Evolutionary conservation across 768 basidiomycete genomes (phyloP), one percentile per base, ranked within the genome.

Genomic region (Candolleomyces aberdarensis): DNA sequence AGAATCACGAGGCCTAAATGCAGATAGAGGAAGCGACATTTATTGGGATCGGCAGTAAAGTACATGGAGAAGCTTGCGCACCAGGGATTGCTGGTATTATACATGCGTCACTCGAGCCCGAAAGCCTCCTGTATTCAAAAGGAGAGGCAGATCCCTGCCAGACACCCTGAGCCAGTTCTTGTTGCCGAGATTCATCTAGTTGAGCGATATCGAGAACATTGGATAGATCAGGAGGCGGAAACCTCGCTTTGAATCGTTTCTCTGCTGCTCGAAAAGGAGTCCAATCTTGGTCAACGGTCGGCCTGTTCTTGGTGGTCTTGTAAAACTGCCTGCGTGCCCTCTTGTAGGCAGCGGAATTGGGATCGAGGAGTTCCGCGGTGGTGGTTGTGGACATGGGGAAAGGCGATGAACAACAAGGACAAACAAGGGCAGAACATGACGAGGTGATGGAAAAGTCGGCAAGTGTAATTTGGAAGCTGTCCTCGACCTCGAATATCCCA

Each of bases 1-100:
- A 99, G 73, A 20, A 97, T 71, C 19, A 98, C 88, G 29, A 98
- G 84, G 19, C 96, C 96, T 96, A 69, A 36, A 56, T 13, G 52
- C 32, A 56, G 22, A 32, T 19, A 50, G 52, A 22, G 36, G 44
- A 3, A 26, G 3, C 26, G 26, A 26, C 26, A 26, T 36, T 11
- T 39, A 44, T 41, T 49, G 50, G n/a, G 6, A 58, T 20, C 36
- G 56, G 29, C 29, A 61, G 20, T 50, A 41, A 3, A 20, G 43
- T 44, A 43, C 50, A 20, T 26, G 51, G 41, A 47, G 50, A 59
- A 41, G 60, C 56, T 49, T 61, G 67, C 74, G 74, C 71, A 87
- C 85, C 87, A 73, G 86, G 86, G 63, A 85, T 76, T 61, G 73
- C 69, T 58, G 85, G 80, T 32, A 89, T 74, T 15, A 69, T 70